Conservation (phyloP, 163 green algal species). For the Coccomyxa subellipsoidea region DNA sequence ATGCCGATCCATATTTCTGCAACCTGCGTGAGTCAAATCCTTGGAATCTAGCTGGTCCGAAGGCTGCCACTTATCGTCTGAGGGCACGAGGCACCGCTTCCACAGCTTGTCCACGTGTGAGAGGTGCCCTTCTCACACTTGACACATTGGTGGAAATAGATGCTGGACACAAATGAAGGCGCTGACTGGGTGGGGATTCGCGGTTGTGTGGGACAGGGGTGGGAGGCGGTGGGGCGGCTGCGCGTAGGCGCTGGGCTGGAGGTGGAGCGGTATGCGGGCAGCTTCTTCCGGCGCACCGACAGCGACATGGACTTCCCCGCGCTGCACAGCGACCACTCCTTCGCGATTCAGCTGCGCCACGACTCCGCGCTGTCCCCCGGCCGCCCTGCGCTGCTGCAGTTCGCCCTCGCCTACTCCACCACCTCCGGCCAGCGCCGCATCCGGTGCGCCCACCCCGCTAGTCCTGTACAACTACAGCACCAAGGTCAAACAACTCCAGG, state of each 20-base stretch:
- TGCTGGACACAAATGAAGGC: too few species aligned
- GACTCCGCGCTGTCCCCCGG: slow-evolving; percentile 65
- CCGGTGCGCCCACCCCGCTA: slow-evolving; percentile 2
- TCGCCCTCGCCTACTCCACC: slow-evolving; percentile 90
- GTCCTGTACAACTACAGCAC: background rate
- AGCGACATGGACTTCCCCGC: slow-evolving; percentile 61
- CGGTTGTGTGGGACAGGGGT: slow-evolving; percentile 37
- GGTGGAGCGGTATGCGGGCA: slow-evolving; percentile 51
- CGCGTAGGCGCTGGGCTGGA: slow-evolving; percentile 55
- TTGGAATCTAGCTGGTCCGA: too few species aligned
- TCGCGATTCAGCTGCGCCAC: slow-evolving; percentile 59
- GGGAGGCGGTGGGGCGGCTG: slow-evolving; percentile 77
- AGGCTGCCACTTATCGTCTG: too few species aligned
- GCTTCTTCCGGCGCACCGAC: slow-evolving; percentile 41
- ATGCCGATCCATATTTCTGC: too few species aligned
- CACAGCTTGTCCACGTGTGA: too few species aligned
- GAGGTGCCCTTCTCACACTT: too few species aligned
- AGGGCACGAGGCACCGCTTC: too few species aligned
- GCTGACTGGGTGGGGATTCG: too few species aligned
- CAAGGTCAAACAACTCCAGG: too few species aligned
- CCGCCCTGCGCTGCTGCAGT: slow-evolving; percentile 73
- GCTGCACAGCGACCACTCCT: slow-evolving; percentile 53
- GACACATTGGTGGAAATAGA: too few species aligned
- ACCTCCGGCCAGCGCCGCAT: slow-evolving; percentile 50
- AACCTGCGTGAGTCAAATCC: too few species aligned